Evolutionary conservation across 2,329 filamentous ascomycete species (phyloP).

Genomic region (Diplocarpon mali): DNA sequence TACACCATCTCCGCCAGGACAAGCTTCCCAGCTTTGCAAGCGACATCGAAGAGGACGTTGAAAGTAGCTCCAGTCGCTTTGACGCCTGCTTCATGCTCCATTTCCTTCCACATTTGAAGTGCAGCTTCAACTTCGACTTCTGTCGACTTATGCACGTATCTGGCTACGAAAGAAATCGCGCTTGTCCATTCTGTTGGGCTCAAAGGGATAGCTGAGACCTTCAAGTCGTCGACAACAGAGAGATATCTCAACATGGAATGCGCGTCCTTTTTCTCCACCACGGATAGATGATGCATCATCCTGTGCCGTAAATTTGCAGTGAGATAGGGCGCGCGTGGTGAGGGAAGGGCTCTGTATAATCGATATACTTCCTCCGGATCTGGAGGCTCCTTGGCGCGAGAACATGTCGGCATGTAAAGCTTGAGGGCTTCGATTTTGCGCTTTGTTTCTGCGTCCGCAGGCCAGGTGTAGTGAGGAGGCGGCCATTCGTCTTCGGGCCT

Average conservation of each 20-base stretch:
- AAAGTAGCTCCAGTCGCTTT: slow-evolving; percentile 70
- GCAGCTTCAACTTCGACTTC: slow-evolving; percentile 54
- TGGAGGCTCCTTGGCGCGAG: not conserved
- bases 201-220: slow-evolving; percentile 59
- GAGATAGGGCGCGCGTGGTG: slow-evolving; percentile 26
- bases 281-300: slow-evolving; percentile 24
- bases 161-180: slow-evolving; percentile 68
- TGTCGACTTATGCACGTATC: slow-evolving; percentile 51
- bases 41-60: slow-evolving; percentile 83
- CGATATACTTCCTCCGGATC: slow-evolving; percentile 25
- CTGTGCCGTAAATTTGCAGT: slow-evolving; percentile 20
- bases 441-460: slow-evolving; percentile 20
- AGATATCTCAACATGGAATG: slow-evolving; percentile 72
- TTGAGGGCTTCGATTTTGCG: slow-evolving; percentile 19
- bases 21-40: slow-evolving; percentile 77
- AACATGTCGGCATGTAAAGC: slow-evolving; percentile 12
- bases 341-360: slow-evolving; percentile 28
- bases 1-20: slow-evolving; percentile 75
- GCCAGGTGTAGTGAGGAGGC: slow-evolving; percentile 23
- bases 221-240: slow-evolving; percentile 72
- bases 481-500: slow-evolving; percentile 35
- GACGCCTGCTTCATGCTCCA: slow-evolving; percentile 64
- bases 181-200: slow-evolving; percentile 67
- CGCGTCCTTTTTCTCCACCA: slow-evolving; percentile 26
- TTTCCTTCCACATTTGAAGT: slow-evolving; percentile 74